Percentiles rank a stretch among this genome's conserved stretches.
Evolutionary conservation across 306 rosid genomes (phyloP).

Genomic region (Bauhinia variegata): DNA sequence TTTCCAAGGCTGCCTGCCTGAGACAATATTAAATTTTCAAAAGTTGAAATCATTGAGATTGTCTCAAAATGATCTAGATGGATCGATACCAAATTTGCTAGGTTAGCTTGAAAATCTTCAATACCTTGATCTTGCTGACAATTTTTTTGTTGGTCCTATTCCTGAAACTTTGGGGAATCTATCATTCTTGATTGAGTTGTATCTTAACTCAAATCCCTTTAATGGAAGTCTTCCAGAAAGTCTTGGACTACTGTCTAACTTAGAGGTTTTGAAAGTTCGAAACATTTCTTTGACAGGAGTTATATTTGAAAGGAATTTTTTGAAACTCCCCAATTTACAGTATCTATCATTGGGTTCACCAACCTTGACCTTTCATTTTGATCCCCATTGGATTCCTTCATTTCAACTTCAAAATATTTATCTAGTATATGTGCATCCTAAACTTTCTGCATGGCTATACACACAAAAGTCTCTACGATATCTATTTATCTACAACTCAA

Average conservation of each 20-base stretch:
- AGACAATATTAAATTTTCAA: too few relatives aligned
- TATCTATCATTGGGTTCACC: background rate
- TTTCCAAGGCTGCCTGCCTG: too few relatives aligned
- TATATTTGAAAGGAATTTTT: constrained; percentile 19
- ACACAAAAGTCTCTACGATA: background rate
- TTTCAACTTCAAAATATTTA: background rate
- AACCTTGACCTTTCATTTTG: constrained; percentile 17
- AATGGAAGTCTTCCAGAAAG: too few relatives aligned
- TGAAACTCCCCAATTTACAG: constrained; percentile 6
- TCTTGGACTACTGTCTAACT: constrained; percentile 12
- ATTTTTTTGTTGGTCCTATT: too few relatives aligned
- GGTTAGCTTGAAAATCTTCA: too few relatives aligned
- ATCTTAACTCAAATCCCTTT: too few relatives aligned
- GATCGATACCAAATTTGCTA: too few relatives aligned
- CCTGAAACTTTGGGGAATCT: too few relatives aligned
- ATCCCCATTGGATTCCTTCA: constrained; percentile 31
- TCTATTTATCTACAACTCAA: background rate
- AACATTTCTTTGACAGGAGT: background rate
- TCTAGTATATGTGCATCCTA: constrained; percentile 22
- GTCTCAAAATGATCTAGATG: too few relatives aligned
- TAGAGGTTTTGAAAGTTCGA: background rate
- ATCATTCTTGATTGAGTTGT: too few relatives aligned
- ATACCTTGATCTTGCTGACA: too few relatives aligned
- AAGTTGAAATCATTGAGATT: too few relatives aligned
- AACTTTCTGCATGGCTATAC: constrained; percentile 35